Base-by-base conservation (phyloP, 2,329 filamentous ascomycete genomes). In the Alternaria panax region DNA sequence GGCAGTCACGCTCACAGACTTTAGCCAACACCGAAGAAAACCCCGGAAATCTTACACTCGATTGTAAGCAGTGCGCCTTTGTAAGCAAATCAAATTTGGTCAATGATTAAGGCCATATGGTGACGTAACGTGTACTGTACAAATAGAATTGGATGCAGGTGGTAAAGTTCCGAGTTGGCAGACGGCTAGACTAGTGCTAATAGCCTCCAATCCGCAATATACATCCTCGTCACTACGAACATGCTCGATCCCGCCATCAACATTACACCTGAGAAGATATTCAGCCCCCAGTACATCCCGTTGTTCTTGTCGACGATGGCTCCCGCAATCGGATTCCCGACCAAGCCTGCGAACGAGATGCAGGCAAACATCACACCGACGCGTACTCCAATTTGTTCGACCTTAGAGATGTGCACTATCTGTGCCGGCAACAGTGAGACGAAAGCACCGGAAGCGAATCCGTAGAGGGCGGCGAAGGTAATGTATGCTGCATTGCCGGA, bases 241-340 rank as follows among this genome's bases (percentile, higher is more conserved):
- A 77, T 47, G 12, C 72, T 54, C 34, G 76, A 75, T n/a, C 83
- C 83, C 5, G 69, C 77, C 27, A 81, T 46, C 72, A 85, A 80
- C 59, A 84, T 77, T 16, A 86, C 75, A 1, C 90, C 90, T 47
- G 85, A 84, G 70, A 91, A 92, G 2, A 91, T 79, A 78, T 91
- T 87, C 62, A 91, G 67, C 2, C 86, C 85, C 18, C 85, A 77
- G 63, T 85, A 90, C 7, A 75, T 74, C 3, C 87, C 88, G 42
- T 83, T 28, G 83, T 78, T 84, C 81, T 85, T 65, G 3, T 78
- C 72, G 4, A 86, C 67, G 42, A 84, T 70, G 0, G 75, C 79
- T 3, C 83, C 83, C 51, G 79, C 81, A 43, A 83, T 74, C 0
- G 83, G 83, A 12, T 81, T 80, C 0, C 82, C 84, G 4, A 85